Evolutionary conservation across 2,329 filamentous ascomycete genomes (phyloP), one percentile per base, ranked within the genome.

Genomic region (Kalmusia sp.): DNA sequence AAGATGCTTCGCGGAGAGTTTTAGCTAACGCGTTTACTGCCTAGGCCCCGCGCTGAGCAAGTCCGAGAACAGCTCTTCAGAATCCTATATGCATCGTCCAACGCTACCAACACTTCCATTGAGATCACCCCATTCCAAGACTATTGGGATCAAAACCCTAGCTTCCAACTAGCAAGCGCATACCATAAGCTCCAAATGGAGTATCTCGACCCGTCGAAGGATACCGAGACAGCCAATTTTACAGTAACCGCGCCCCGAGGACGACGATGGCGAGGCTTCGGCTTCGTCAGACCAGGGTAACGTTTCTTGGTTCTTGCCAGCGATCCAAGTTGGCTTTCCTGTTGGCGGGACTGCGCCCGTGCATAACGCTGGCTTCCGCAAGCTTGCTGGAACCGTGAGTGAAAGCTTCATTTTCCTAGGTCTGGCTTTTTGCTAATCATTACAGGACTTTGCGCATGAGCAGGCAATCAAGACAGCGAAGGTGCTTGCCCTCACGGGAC

Each of bases 381-480:
- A 51, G 25, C 48, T 43, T 28, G 48, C 48, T 27, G 48, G 48
- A 22, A 51, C 48, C 28, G 48, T 51, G 15, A 28, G 48, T 44
- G n/a, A 24, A 33, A 2, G 9, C 9, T 31, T 5, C 11, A 17
- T 21, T 3, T 11, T 6, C 35, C 5, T 14, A 40, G 12, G 3
- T 7, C 12, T 8, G 12, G 25, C 12, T 19, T 12, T 14, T 39
- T 7, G 35, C 46, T 49, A 25, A 49, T 40, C 12, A 11, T 4
- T 9, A n/a, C n/a, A 51, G 48, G 48, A 51, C 28, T 51, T 51
- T 33, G 48, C 48, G 4, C 48, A 51, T 27, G 37, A 44, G n/a
- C 48, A 51, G 30, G 48, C 48, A 6, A 35, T 57, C 24, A 47
- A 51, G 39, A 52, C 54, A 22, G 54, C 51, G 15, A 57, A 57